Evolutionary conservation across 345 rosid genomes (phyloP), one percentile per base, ranked within the genome.

Genomic region (Citropsis articulata): DNA sequence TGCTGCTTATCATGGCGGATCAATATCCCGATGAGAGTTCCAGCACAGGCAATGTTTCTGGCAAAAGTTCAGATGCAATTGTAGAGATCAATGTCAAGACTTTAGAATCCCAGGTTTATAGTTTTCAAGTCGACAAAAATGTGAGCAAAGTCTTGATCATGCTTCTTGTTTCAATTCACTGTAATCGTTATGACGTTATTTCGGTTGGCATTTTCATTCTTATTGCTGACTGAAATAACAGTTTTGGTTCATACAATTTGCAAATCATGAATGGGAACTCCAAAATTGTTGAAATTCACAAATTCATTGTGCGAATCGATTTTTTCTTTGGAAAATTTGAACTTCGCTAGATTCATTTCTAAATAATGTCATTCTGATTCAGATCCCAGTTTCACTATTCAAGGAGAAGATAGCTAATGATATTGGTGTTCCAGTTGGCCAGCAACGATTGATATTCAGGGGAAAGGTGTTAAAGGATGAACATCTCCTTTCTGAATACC

Each of bases 401-500:
- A 96, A 96, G 90, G 98, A 96, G 87, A 91, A 87, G 84, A 88
- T 96, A 83, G 95, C 98, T 21, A 45, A 68, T 73, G 85, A 82
- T 76, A 77, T 87, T 59, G 95, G 94, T n/a, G 90, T 96, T 61
- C 92, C 99, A 7, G 97, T 89, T 36, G 90, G 89, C 78, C 98
- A 92, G 83, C 99, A 94, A 72, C 83, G 99, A 68, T 87, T 96
- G 82, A 96, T 96, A 86, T 96, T 94, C 76, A 84, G 97, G 66
- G 98, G 98, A 82, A 89, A 89, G 82, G 98, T 96, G 70, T 86
- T 94, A 81, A 96, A 92, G 85, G 98, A 94, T 87, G 94, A 94
- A 53, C 92, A 91, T 75, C 89, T 81, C 70, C 98, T 96, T 80
- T 92, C 98, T 38, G 97, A 91, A 77, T 94, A 94, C 79, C 94